phyloP scores from a whole-genome alignment of 768 basidiomycete species.

The Daedaleopsis sinensis region DNA sequence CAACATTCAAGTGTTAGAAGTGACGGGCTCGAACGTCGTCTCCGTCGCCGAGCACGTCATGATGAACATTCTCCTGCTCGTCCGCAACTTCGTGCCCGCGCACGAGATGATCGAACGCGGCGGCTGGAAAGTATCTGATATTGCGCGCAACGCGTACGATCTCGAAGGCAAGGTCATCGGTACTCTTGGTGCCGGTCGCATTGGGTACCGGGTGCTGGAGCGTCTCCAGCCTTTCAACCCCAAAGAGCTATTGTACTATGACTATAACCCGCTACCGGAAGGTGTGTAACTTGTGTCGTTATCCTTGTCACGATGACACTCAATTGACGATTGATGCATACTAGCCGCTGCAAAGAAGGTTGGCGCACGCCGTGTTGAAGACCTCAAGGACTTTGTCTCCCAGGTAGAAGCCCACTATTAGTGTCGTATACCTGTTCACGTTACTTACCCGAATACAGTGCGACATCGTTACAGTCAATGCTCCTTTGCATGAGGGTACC shows the following conservation, averaged over 20 bases:
- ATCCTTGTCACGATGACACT: neutral
- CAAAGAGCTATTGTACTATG: slow-evolving; percentile 91
- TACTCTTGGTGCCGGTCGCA: slow-evolving; percentile 82
- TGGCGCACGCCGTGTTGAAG: slow-evolving; percentile 73
- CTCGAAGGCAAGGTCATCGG: slow-evolving; percentile 91
- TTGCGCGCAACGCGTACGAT: slow-evolving; percentile 85
- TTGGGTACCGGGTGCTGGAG: slow-evolving; percentile 86
- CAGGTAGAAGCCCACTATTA: neutral
- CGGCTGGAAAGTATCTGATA: slow-evolving; percentile 84
- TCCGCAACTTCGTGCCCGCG: slow-evolving; percentile 87
- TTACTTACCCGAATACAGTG: slow-evolving; percentile 39
- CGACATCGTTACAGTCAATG: slow-evolving; percentile 83
- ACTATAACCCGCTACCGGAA: slow-evolving; percentile 73
- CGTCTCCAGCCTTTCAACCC: slow-evolving; percentile 81
- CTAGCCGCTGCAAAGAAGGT: slow-evolving; percentile 71
- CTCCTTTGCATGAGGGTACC: slow-evolving; percentile 86
- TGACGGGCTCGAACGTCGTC: slow-evolving; percentile 87
- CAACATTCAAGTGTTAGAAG: slow-evolving; percentile 66
- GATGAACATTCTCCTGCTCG: slow-evolving; percentile 88
- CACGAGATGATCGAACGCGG: slow-evolving; percentile 89
- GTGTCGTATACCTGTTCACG: too few species aligned
- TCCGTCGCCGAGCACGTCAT: slow-evolving; percentile 91
- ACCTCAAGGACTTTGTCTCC: slow-evolving; percentile 63
- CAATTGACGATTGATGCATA: neutral
- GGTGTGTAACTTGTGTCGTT: neutral